Evolutionary conservation across 129 eudicot genomes (phyloP), one percentile per base, ranked within the genome.

Genomic region (Arctium lappa): DNA sequence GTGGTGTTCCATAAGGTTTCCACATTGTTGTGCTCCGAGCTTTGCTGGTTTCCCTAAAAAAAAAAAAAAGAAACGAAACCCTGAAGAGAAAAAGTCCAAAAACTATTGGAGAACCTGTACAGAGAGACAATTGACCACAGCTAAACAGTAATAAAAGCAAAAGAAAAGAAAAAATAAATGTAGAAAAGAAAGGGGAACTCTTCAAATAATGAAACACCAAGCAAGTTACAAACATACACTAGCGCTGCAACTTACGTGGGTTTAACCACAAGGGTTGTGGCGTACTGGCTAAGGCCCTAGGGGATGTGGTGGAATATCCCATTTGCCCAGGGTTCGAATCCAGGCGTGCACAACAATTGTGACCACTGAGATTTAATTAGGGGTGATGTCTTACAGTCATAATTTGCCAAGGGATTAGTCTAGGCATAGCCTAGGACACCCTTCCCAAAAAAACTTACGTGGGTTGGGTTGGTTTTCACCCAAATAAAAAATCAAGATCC

Each of bases 1-100:
- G 90, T 65, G 98, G 97, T 37, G 97, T 89, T 82, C 98, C 98
- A 84, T 87, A 91, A 65, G 95, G 92, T 80, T 89, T 92, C 98
- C 98, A 94, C 69, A 84, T 94, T 18, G 83, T 46, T 42, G 82
- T 79, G 79, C 88, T 81, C 82, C 73, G 85, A 72, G 80, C 75
- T 82, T 77, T 89, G 78, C 81, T 86, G 77, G 88, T 72, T 74
- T 89, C 89, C 89, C 97, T 92, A 44, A 6, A 72, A 53, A 46
- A 22, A 22, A 68, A 18, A 44, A 68, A 22, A 62, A 34, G 18
- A 44, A 71, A 69, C 7, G 60, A 72, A 69, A 32, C 13, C 62
- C 29, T 40, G 16, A 72, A 2, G 46, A 39, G 10, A 31, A 72
- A 63, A 46, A 22, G 31, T 71, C 79, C 74, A 70, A 72, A 60